phyloP scores from a whole-genome alignment of 306 rosid species.

The Castanea sativa region DNA sequence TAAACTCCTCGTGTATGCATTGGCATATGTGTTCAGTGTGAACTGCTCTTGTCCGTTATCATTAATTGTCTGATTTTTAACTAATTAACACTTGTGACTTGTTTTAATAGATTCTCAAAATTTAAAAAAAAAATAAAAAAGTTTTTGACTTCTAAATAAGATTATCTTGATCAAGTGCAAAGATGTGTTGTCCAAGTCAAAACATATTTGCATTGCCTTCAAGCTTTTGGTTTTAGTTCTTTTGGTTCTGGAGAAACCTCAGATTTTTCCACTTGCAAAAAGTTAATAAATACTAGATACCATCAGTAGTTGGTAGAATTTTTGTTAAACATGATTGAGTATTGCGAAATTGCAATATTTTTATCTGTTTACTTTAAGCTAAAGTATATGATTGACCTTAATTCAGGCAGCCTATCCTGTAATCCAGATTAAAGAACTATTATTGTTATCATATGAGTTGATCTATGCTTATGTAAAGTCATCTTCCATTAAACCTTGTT shows the following conservation, averaged over 20 bases:
- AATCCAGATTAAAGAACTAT: not conserved
- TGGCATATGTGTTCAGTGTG: not conserved
- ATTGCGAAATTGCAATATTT: not conserved
- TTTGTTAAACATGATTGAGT: not conserved
- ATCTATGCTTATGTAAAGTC: not conserved
- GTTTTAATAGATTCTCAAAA: no score
- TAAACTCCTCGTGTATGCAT: not conserved
- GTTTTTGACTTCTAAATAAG: not conserved
- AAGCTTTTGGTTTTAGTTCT: not conserved
- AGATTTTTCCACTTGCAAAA: not conserved
- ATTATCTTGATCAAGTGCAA: not conserved
- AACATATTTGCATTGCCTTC: not conserved
- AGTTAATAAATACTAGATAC: not conserved
- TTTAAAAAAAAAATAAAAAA: no score
- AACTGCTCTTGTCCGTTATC: not conserved
- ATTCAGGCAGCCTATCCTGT: not conserved
- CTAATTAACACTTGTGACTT: not conserved
- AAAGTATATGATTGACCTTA: not conserved
- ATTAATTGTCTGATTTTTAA: not conserved
- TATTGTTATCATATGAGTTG: not conserved
- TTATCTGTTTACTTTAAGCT: not conserved
- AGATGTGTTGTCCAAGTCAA: not conserved
- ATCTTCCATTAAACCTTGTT: slow-evolving; percentile 26
- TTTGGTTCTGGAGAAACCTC: not conserved
- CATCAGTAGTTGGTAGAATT: not conserved